Conservation (phyloP, 1,284 basidiomycete genomes). For the Ceraceosorus guamensis region DNA sequence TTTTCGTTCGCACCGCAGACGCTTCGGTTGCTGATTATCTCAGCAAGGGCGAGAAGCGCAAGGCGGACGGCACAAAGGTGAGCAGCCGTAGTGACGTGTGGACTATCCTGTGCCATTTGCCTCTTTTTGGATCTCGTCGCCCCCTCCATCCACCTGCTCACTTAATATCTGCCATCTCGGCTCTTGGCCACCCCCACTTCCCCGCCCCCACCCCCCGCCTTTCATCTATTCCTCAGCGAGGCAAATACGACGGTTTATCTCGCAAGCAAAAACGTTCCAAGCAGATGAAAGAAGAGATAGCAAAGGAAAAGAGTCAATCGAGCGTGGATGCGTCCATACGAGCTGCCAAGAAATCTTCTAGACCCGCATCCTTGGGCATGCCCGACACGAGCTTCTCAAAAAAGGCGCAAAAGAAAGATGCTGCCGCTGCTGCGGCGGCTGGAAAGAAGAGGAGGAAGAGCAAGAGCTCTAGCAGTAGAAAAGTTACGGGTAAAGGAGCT, state of each 20-base stretch:
- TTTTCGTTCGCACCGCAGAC: too few species aligned
- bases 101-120: too few species aligned
- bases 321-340: constrained; percentile 31
- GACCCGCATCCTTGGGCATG: constrained; percentile 37
- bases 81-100: too few species aligned
- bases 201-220: too few species aligned
- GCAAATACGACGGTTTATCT: constrained; percentile 36
- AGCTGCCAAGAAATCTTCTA: constrained; percentile 35
- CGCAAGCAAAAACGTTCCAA: constrained; percentile 32
- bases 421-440: too few species aligned
- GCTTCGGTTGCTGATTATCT: constrained; percentile 19
- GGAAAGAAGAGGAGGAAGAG: constrained; percentile 6
- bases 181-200: too few species aligned
- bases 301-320: constrained; percentile 14
- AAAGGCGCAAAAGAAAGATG: constrained; percentile 2
- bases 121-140: too few species aligned
- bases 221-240: constrained; percentile 4
- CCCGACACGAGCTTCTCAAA: constrained; percentile 14
- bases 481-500: constrained; percentile 3
- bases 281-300: constrained; percentile 38
- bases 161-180: too few species aligned
- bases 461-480: not conserved
- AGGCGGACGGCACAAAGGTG: constrained; percentile 11
- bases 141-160: too few species aligned
- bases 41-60: constrained; percentile 24